These are phyloP conservation scores for Cyathus pygmaeus DNA, from an alignment of 1,284 basidiomycete species.

Conservation along the genomic window DNA sequence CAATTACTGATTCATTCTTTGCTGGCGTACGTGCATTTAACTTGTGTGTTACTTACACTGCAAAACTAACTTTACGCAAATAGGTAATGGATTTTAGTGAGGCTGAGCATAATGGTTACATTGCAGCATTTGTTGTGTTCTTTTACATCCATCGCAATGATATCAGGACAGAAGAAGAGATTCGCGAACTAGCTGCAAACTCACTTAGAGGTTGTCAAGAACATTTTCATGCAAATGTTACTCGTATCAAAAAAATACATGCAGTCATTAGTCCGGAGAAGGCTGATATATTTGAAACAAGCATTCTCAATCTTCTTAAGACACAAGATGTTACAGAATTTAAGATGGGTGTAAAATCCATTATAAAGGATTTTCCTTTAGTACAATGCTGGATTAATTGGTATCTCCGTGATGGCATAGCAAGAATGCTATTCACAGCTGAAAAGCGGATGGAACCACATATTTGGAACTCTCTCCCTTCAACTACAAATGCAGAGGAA, in stretches of 20 bases:
- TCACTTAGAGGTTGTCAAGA: constrained; percentile 16
- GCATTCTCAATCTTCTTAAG: constrained; percentile 13
- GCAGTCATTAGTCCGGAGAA: constrained; percentile 9
- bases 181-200: constrained; percentile 7
- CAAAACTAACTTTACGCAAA: background rate
- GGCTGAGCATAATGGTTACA: constrained; percentile 12
- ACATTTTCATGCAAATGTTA: constrained; percentile 19
- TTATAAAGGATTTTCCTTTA: constrained; percentile 18
- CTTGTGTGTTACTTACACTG: background rate
- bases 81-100: constrained; percentile 27
- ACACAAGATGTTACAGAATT: constrained; percentile 8
- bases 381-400: constrained; percentile 22
- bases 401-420: constrained; percentile 25
- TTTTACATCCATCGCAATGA: background rate
- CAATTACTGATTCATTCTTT: constrained; percentile 22
- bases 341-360: background rate
- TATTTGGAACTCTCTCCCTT: constrained; percentile 27
- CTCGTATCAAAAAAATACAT: constrained; percentile 15
- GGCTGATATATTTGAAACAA: constrained; percentile 10
- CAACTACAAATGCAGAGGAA: constrained; percentile 33
- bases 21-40: constrained; percentile 3
- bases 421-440: constrained; percentile 27
- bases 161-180: background rate
- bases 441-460: constrained; percentile 18
- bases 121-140: constrained; percentile 5